phyloP scores from a whole-genome alignment of 108 stramenopile genomes.

The Aurantiochytrium sp. region DNA sequence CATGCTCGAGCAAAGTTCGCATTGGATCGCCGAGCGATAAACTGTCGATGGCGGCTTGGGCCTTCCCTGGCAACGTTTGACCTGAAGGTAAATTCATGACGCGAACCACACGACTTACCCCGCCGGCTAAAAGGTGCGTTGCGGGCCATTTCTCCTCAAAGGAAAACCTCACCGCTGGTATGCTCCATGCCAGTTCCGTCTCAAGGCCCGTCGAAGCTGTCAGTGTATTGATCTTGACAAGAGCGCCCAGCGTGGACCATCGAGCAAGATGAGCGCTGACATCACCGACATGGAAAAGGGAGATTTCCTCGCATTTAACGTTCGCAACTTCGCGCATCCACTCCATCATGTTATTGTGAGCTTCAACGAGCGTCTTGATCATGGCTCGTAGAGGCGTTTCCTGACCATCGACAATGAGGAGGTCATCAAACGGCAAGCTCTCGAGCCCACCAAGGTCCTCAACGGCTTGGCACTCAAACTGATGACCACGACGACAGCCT shows the following conservation, averaged over 20 bases:
- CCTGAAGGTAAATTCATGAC: neutral
- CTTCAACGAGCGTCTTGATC: neutral
- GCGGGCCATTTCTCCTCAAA: slow-evolving; percentile 3
- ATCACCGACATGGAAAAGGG: neutral
- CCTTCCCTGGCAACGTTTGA: neutral
- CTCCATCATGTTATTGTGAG: neutral
- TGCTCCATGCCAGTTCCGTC: neutral
- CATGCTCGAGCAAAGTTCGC: neutral
- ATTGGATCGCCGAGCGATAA: neutral
- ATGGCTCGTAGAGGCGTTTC: neutral
- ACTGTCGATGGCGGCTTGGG: neutral
- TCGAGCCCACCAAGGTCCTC: neutral
- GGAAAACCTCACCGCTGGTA: neutral
- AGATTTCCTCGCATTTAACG: neutral
- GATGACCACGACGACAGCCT: neutral
- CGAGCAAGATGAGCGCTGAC: neutral
- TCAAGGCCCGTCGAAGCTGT: neutral
- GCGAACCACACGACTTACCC: neutral
- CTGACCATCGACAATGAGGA: neutral
- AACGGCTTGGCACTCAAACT: neutral
- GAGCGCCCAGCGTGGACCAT: neutral
- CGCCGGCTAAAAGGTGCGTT: neutral
- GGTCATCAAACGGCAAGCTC: neutral
- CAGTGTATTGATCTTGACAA: neutral
- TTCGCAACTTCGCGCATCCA: neutral